phyloP scores from a whole-genome alignment of 2,329 filamentous ascomycete genomes.

The Neospermospora avenae region DNA sequence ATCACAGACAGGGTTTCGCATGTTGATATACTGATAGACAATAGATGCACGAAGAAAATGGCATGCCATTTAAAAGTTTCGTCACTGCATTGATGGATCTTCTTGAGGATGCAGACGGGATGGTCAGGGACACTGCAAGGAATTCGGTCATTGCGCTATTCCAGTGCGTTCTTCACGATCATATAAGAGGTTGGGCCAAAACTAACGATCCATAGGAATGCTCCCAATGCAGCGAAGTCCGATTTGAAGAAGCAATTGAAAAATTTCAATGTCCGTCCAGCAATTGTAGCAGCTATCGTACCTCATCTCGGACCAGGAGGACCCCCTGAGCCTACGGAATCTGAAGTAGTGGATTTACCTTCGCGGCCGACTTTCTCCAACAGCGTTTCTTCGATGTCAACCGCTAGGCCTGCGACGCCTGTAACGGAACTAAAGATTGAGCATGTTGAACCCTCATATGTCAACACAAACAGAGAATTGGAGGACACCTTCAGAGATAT shows the following conservation, averaged over 20 bases:
- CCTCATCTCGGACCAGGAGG: slow-evolving; percentile 62
- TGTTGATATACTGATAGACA: slow-evolving; percentile 10
- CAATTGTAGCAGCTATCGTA: slow-evolving; percentile 79
- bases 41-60: slow-evolving; percentile 77
- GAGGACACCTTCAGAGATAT: slow-evolving; percentile 84
- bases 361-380: slow-evolving; percentile 46
- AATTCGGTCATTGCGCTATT: slow-evolving; percentile 83
- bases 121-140: slow-evolving; percentile 83
- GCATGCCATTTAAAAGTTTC: slow-evolving; percentile 77
- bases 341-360: slow-evolving; percentile 36
- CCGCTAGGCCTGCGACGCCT: slow-evolving; percentile 53
- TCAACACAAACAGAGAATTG: slow-evolving; percentile 82
- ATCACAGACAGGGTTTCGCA: slow-evolving; percentile 13
- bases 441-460: slow-evolving; percentile 73
- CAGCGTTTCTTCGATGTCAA: slow-evolving; percentile 47
- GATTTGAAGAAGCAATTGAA: slow-evolving; percentile 86
- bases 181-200: background rate
- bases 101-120: slow-evolving; percentile 85
- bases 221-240: slow-evolving; percentile 78
- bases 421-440: slow-evolving; percentile 64
- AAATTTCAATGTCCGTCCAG: slow-evolving; percentile 78
- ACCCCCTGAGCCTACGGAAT: slow-evolving; percentile 29
- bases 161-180: slow-evolving; percentile 48
- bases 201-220: slow-evolving; percentile 50
- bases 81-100: slow-evolving; percentile 80